Conservation (phyloP, 176 grass and related monocot genomes). For the Themeda triandra region DNA sequence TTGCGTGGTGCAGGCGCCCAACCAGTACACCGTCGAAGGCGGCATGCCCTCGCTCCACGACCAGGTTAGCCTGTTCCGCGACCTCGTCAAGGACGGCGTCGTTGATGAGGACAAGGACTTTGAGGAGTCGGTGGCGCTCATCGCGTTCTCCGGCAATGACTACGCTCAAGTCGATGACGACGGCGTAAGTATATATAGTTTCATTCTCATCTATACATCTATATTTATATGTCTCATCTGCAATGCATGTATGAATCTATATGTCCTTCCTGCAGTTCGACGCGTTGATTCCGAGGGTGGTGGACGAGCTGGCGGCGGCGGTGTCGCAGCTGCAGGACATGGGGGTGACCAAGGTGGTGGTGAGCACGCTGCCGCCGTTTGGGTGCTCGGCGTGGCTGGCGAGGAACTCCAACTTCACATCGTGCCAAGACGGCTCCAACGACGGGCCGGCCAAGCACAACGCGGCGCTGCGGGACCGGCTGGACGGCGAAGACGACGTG, state of each 20-base stretch:
- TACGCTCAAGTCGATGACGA: neutral
- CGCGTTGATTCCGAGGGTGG: neutral
- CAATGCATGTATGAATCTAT: too few relatives aligned
- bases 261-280: too few relatives aligned
- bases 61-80: neutral
- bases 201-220: too few relatives aligned
- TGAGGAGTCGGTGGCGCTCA: conserved; percentile 15
- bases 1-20: neutral
- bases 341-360: conserved; percentile 37
- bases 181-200: too few relatives aligned
- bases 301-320: neutral
- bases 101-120: neutral
- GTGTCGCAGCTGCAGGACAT: conserved; percentile 12
- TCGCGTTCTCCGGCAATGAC: conserved; percentile 39
- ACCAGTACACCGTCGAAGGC: neutral
- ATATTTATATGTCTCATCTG: too few relatives aligned
- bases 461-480: neutral
- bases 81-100: neutral
- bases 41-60: neutral
- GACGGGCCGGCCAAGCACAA: neutral
- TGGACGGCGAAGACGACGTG: neutral
- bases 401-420: neutral
- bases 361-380: conserved; percentile 32
- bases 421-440: neutral
- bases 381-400: conserved; percentile 33